Conservation (phyloP, 2,329 filamentous ascomycete genomes). For the Erysiphe pulchra region DNA sequence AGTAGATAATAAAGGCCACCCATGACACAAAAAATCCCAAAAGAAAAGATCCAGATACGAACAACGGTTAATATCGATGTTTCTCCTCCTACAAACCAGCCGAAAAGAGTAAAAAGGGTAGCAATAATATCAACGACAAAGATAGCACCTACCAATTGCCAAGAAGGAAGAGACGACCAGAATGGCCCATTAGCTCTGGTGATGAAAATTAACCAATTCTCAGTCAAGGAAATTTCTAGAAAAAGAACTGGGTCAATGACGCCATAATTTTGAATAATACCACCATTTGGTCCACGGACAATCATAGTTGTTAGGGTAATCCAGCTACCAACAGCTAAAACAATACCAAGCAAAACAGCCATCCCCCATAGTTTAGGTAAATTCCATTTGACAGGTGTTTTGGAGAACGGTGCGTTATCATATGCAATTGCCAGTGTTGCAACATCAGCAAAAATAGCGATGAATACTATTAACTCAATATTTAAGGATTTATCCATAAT, state of each 20-base stretch:
- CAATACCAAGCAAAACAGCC: slow-evolving; percentile 36
- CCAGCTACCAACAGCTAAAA: slow-evolving; percentile 49
- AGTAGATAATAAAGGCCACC: slow-evolving; percentile 53
- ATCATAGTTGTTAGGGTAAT: slow-evolving; percentile 42
- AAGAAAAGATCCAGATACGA: slow-evolving; percentile 77
- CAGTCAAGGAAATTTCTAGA: slow-evolving; percentile 44
- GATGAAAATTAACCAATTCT: slow-evolving; percentile 62
- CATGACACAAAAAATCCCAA: slow-evolving; percentile 70
- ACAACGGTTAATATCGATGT: slow-evolving; percentile 66
- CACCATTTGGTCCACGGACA: slow-evolving; percentile 37
- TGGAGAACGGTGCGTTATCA: slow-evolving; percentile 54
- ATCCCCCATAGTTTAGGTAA: slow-evolving; percentile 63
- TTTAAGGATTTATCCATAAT: slow-evolving; percentile 55
- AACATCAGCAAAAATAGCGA: slow-evolving; percentile 55
- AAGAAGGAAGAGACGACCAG: slow-evolving; percentile 62
- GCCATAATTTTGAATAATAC: slow-evolving; percentile 51
- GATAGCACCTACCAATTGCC: slow-evolving; percentile 53
- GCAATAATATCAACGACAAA: slow-evolving; percentile 44
- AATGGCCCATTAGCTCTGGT: slow-evolving; percentile 47
- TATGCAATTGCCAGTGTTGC: slow-evolving; percentile 57
- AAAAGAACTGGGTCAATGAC: slow-evolving; percentile 51
- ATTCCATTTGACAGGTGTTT: slow-evolving; percentile 56
- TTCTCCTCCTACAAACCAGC: slow-evolving; percentile 38
- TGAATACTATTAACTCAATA: slow-evolving; percentile 51
- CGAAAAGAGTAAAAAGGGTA: slow-evolving; percentile 51